phyloP scores from a whole-genome alignment of 305 asterid genomes.

The Fraxinus paxiana region DNA sequence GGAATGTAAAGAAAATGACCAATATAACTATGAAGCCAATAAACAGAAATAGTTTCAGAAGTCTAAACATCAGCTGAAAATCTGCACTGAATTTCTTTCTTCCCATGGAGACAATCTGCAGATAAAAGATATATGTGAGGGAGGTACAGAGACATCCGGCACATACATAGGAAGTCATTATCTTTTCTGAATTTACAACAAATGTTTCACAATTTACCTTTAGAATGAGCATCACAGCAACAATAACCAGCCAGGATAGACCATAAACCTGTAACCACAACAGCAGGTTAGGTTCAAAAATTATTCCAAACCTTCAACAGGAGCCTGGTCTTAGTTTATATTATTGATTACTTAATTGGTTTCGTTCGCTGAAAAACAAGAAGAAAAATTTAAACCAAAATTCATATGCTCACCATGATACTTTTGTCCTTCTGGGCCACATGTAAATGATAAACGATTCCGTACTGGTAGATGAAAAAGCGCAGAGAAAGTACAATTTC shows the following conservation, averaged over 20 bases:
- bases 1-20: slow-evolving; percentile 52
- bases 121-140: slow-evolving; percentile 8
- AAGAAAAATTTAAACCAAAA: not conserved
- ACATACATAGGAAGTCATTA: not conserved
- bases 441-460: slow-evolving; percentile 75
- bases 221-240: slow-evolving; percentile 65
- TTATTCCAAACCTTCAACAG: not conserved
- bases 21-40: slow-evolving; percentile 56
- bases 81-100: slow-evolving; percentile 82
- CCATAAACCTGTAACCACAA: slow-evolving; percentile 63
- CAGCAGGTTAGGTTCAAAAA: slow-evolving; percentile 2
- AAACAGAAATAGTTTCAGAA: slow-evolving; percentile 68
- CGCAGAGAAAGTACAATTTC: slow-evolving; percentile 69
- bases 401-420: slow-evolving; percentile 46
- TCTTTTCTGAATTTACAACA: not conserved
- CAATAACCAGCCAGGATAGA: slow-evolving; percentile 84
- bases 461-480: slow-evolving; percentile 78
- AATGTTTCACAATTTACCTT: slow-evolving; percentile 44
- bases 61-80: slow-evolving; percentile 93
- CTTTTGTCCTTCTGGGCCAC: slow-evolving; percentile 55
- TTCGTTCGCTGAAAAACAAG: not conserved
- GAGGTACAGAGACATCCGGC: slow-evolving; percentile 12
- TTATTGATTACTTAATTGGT: not conserved
- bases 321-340: not conserved
- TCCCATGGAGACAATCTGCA: slow-evolving; percentile 92